Conservation (phyloP, 805 yeast species). For the Martiniozyma abietophila region DNA sequence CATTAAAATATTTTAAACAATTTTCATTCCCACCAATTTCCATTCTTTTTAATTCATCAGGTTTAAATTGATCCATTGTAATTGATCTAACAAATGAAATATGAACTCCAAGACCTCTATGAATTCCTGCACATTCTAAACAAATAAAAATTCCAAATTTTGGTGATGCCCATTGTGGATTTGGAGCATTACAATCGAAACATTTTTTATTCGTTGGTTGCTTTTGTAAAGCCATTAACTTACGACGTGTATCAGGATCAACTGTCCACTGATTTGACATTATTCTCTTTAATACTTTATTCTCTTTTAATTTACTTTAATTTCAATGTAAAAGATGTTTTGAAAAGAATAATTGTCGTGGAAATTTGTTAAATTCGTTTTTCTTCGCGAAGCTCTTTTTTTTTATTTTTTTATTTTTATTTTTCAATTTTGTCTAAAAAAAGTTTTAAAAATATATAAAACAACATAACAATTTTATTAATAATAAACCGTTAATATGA, state of each 20-base stretch:
- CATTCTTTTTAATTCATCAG: constrained; percentile 84
- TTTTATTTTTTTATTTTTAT: no score
- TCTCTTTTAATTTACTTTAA: no score
- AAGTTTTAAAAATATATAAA: no score
- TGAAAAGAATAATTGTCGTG: no score
- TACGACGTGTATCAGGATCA: constrained; percentile 86
- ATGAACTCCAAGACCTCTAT: constrained; percentile 93
- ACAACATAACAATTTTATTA: no score
- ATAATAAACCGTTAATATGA: no score
- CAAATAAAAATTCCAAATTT: constrained; percentile 96
- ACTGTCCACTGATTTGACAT: constrained; percentile 72
- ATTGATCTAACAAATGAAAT: constrained; percentile 93
- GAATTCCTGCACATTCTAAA: constrained; percentile 95
- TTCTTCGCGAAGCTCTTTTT: no score
- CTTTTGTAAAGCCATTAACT: constrained; percentile 68
- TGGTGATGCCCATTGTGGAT: constrained; percentile 99
- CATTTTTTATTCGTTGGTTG: constrained; percentile 78
- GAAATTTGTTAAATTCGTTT: no score
- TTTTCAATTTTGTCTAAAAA: no score
- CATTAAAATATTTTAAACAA: constrained; percentile 57
- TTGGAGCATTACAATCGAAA: constrained; percentile 90
- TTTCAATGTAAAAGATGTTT: no score
- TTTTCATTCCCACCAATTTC: constrained; percentile 87
- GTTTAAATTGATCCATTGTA: constrained; percentile 97
- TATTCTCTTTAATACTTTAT: constrained; percentile 2